Evolutionary conservation across 1,139 yeast species (phyloP), one percentile per base, ranked within the genome.

Genomic region (Diutina rugosa): DNA sequence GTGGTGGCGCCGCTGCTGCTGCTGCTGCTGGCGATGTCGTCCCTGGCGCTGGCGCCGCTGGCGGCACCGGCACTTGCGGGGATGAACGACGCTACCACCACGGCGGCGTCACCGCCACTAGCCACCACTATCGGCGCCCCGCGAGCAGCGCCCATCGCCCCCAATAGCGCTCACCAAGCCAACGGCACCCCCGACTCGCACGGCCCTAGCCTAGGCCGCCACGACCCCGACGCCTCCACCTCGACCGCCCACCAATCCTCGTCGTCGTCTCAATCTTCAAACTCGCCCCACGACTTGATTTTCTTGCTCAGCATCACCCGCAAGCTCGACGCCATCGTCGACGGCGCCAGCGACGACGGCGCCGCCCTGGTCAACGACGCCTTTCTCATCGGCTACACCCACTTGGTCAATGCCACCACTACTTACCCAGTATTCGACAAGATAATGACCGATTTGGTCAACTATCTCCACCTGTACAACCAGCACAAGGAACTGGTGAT

Each of bases 281-380:
- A 8, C n/a, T 14, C 46, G n/a, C 46, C 47, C 10, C 45, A 38
- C 16, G 72, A 71, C 55, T 61, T 70, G 45, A 66, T 72, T 32
- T 72, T 70, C 58, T 60, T 73, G 6, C 64, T 72, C n/a, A 69
- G 73, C 10, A 66, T 72, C n/a, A 64, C 72, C n/a, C 66, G 71
- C 48, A 69, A 69, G 52, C 61, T 73, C 21, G 69, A 70, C 51
- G 57, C 62, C 18, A 59, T 69, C 9, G 64, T 61, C 56, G 71
- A 66, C 18, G 53, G 9, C 10, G n/a, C 12, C 53, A 46, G 58
- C 10, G 57, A 54, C n/a, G 59, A 57, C 56, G 38, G 51, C 46
- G 46, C 35, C 41, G 49, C 57, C 58, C 60, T 56, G 57, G 59
- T 66, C 28, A 66, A 67, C 57, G 75, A 72, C 46, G 59, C 62